phyloP scores from a whole-genome alignment of 345 rosid species.

The Rhodomyrtus tomentosa region DNA sequence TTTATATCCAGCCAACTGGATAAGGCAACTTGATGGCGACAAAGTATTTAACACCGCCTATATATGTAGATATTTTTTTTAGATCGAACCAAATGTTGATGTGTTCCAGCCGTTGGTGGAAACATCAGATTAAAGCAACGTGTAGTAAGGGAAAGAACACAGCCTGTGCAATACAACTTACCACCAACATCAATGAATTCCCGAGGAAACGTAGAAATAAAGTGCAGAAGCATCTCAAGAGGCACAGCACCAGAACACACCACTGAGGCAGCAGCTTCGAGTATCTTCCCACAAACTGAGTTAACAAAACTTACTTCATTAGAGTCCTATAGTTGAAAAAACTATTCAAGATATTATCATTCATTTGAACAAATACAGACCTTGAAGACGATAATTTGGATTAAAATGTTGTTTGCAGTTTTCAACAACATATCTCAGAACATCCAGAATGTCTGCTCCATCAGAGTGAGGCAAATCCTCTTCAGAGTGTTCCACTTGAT shows the following conservation, averaged over 20 bases:
- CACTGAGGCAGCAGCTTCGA: constrained; percentile 56
- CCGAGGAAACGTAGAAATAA: constrained; percentile 66
- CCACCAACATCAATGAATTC: constrained; percentile 78
- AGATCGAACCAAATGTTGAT: background rate
- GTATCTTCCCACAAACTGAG: constrained; percentile 50
- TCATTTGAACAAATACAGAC: constrained; percentile 22
- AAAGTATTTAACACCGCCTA: background rate
- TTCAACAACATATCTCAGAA: constrained; percentile 64
- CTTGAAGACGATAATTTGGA: constrained; percentile 82
- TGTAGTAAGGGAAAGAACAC: background rate
- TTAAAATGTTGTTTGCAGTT: constrained; percentile 96
- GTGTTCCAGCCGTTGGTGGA: background rate
- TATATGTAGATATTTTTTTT: background rate
- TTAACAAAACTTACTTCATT: background rate
- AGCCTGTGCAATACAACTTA: constrained; percentile 16
- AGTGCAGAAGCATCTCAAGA: constrained; percentile 57
- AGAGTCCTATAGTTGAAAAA: background rate
- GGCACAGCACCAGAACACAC: constrained; percentile 42
- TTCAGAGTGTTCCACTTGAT: constrained; percentile 10
- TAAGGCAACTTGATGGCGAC: background rate
- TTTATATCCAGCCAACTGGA: background rate
- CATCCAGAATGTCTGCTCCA: constrained; percentile 42
- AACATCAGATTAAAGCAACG: background rate
- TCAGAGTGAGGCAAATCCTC: constrained; percentile 14
- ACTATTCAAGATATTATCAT: constrained; percentile 6